These are phyloP conservation scores for Chlorencoelia australis DNA, from an alignment of 2,329 filamentous ascomycete species.

Conservation along the genomic window DNA sequence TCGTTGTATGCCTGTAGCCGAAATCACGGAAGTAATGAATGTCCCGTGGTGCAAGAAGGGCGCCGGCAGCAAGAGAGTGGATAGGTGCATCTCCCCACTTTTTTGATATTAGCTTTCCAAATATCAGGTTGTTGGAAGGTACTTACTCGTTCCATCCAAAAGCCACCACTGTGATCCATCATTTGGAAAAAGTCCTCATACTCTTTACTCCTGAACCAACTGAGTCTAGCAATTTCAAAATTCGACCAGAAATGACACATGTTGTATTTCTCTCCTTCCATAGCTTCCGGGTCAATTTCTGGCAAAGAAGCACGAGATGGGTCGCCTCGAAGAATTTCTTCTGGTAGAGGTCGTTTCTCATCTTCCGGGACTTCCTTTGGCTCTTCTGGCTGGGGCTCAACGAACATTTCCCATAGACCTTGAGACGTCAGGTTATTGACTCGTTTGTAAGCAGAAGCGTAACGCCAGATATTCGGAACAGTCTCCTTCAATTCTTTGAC, in stretches of 20 bases:
- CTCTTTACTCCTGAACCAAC: constrained; percentile 94
- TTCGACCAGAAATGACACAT: constrained; percentile 99
- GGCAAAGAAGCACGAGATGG: constrained; percentile 60
- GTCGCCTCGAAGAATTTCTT: constrained; percentile 72
- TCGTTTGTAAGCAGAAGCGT: constrained; percentile 95
- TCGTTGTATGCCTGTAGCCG: constrained; percentile 95
- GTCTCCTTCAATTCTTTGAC: constrained; percentile 97
- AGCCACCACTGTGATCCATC: constrained; percentile 96
- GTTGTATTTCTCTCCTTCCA: constrained; percentile 98
- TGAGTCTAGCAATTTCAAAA: constrained; percentile 90
- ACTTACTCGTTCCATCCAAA: constrained; percentile 95
- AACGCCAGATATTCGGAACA: constrained; percentile 96
- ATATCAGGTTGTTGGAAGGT: constrained; percentile 2
- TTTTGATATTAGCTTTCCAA: constrained; percentile 14
- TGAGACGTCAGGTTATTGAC: constrained; percentile 82
- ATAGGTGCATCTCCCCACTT: constrained; percentile 98
- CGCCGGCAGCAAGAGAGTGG: constrained; percentile 90
- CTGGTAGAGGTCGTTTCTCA: constrained; percentile 60
- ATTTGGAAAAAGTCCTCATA: constrained; percentile 98
- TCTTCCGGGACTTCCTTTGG: constrained; percentile 46
- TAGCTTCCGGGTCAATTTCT: constrained; percentile 79
- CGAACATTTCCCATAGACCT: constrained; percentile 98
- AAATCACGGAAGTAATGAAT: constrained; percentile 99
- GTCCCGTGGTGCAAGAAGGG: constrained; percentile 68
- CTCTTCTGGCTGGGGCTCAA: constrained; percentile 61